Evolutionary conservation across 257 asterid species (phyloP), one percentile per base, ranked within the genome.

Genomic region (Dorcoceras hygrometricum): DNA sequence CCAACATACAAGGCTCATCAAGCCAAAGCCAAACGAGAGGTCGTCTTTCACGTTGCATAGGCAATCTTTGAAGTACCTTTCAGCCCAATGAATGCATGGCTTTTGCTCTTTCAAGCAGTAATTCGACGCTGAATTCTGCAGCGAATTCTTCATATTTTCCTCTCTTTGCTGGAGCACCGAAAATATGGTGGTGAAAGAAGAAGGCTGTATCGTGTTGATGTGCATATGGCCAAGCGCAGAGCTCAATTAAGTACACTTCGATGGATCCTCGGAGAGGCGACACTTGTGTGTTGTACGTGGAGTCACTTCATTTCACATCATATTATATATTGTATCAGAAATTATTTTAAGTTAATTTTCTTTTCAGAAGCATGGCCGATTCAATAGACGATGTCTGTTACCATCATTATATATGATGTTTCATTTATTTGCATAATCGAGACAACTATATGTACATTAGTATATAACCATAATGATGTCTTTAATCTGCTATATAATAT

Each of bases 11-110:
- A 94, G 91, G 68, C 97, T 94, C 20, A 79, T 23, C 7, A 94
- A 26, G 6, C 99, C 99, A 29, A 90, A 85, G n/a, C 66, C 89
- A 51, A 94, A 94, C 0, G 99, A 94, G 3, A 84, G 22, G 26
- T 81, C 85, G 58, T 94, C 97, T 57, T 50, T 66, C 0, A 56
- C n/a, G 65, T 80, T 88, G 81, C 97, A 94, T 1, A 90, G 78
- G 22, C 96, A 94, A 66, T 94, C 99, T 24, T 84, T 81, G 73
- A 94, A 84, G 59, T 90, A 87, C 65, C 23, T 79, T 5, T 88
- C 72, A 0, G 55, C 90, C 99, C 99, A 94, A 6, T 60, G 79
- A 6, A 78, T 55, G 81, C 99, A 94, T 54, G 82, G 66, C 67
- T 81, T 84, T 16, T 76, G 51, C 83, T 86, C 95, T 23, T 70